phyloP scores from a whole-genome alignment of 2,329 filamentous ascomycete genomes.

The Neurospora sp. region DNA sequence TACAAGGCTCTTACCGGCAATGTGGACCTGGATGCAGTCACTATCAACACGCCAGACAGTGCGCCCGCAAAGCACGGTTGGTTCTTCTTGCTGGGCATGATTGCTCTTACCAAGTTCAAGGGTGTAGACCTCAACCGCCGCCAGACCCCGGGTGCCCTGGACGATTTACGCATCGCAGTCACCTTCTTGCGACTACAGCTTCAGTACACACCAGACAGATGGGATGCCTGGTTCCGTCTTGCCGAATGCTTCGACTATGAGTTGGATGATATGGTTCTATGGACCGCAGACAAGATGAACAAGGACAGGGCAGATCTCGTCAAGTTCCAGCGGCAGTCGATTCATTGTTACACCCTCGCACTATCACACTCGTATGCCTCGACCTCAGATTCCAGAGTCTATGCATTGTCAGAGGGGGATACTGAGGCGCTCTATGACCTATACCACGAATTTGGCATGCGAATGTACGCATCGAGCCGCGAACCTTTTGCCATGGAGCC shows the following conservation, averaged over 20 bases:
- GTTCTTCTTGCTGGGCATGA: slow-evolving; percentile 86
- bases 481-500: slow-evolving; percentile 55
- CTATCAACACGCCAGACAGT: slow-evolving; percentile 58
- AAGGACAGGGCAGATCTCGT: slow-evolving; percentile 67
- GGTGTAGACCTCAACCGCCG: slow-evolving; percentile 60
- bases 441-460: slow-evolving; percentile 51
- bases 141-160: slow-evolving; percentile 66
- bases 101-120: slow-evolving; percentile 77
- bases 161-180: slow-evolving; percentile 73
- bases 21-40: slow-evolving; percentile 61
- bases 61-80: slow-evolving; percentile 72
- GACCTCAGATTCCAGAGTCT: slow-evolving; percentile 23
- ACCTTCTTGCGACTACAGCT: slow-evolving; percentile 73
- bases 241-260: slow-evolving; percentile 83
- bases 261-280: slow-evolving; percentile 75
- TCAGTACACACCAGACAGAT: slow-evolving; percentile 70
- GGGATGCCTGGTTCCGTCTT: slow-evolving; percentile 85
- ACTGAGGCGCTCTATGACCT: slow-evolving; percentile 46
- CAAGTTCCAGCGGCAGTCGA: slow-evolving; percentile 65
- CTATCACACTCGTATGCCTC: slow-evolving; percentile 47
- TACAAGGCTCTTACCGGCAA: slow-evolving; percentile 74
- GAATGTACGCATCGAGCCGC: slow-evolving; percentile 50
- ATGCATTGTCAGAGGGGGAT: slow-evolving; percentile 30
- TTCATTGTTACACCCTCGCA: slow-evolving; percentile 65
- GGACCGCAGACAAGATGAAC: slow-evolving; percentile 87